Percentiles rank a stretch among this genome's conserved stretches.
Conservation (phyloP, 176 grass and related monocot genomes). For the Carex cristatella region DNA sequence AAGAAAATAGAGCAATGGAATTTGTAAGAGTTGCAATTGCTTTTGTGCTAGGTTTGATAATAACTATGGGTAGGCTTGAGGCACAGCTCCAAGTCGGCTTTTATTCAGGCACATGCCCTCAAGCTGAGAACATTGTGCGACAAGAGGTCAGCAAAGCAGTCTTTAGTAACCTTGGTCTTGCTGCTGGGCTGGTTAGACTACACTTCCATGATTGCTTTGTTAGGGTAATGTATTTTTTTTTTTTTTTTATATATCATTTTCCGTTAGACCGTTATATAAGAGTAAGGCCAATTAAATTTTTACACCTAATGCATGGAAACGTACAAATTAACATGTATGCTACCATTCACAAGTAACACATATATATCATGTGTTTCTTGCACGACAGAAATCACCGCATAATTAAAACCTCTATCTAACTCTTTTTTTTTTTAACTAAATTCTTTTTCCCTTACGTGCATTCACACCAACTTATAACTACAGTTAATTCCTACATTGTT, state of each 20-base stretch:
- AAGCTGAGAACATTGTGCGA: conserved; percentile 32
- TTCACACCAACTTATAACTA: neutral
- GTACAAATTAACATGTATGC: neutral
- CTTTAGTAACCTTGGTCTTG: conserved; percentile 13
- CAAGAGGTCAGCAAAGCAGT: conserved; percentile 27
- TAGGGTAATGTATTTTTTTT: conserved; percentile 22
- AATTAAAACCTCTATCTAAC: neutral
- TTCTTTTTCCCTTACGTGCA: neutral
- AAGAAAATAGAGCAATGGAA: conserved; percentile 1
- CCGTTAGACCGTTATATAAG: no score
- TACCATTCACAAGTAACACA: neutral
- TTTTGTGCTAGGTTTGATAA: neutral
- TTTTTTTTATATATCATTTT: neutral
- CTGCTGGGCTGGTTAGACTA: conserved; percentile 37
- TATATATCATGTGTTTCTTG: neutral
- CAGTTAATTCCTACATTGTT: neutral
- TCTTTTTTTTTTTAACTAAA: neutral
- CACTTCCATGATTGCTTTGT: conserved; percentile 52
- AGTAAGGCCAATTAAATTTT: neutral
- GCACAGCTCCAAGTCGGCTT: conserved; percentile 31
- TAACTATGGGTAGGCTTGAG: neutral
- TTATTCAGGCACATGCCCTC: conserved; percentile 38
- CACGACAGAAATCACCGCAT: neutral
- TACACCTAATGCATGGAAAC: neutral
- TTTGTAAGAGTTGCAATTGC: neutral